Percentiles rank a stretch among this genome's conserved stretches.
Evolutionary conservation across 495 filamentous ascomycete species (phyloP).

Genomic region (Penicillium soppii): DNA sequence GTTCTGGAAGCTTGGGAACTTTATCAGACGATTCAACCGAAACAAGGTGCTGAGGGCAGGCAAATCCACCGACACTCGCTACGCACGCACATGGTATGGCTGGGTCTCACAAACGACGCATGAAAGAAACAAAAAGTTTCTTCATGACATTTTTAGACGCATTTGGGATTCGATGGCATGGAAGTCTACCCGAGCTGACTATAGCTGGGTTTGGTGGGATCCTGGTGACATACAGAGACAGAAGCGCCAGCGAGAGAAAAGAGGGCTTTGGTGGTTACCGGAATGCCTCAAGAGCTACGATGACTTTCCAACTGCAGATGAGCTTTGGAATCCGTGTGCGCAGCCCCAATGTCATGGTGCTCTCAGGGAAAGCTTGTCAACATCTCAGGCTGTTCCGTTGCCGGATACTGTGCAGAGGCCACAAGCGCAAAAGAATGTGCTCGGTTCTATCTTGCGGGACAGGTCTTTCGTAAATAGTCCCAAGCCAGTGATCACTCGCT

Average conservation of each 20-base stretch:
- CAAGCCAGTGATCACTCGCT: not conserved
- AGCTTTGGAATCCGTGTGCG: conserved; percentile 27
- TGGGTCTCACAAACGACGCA: conserved; percentile 39
- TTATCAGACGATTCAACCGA: conserved; percentile 35
- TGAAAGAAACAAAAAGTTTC: conserved; percentile 27
- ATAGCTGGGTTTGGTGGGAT: conserved; percentile 46
- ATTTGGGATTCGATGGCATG: conserved; percentile 32
- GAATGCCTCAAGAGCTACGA: conserved; percentile 29
- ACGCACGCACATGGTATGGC: conserved; percentile 47
- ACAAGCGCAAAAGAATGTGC: not conserved
- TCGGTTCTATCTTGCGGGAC: not conserved
- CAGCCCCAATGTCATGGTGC: conserved; percentile 15
- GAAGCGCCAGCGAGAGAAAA: conserved; percentile 13
- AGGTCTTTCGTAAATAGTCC: not conserved
- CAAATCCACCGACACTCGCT: conserved; percentile 33
- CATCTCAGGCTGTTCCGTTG: not conserved
- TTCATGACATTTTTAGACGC: conserved; percentile 17
- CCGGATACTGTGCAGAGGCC: not conserved
- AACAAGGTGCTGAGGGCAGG: conserved; percentile 32
- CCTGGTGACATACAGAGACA: conserved; percentile 25
- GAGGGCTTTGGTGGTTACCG: conserved; percentile 22
- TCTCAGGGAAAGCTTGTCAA: not conserved
- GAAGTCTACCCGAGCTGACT: conserved; percentile 35
- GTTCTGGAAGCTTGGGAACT: conserved; percentile 43
- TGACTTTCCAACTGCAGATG: conserved; percentile 23